These are phyloP conservation scores for Senna siamea DNA, from an alignment of 306 rosid genomes.

Conservation along the genomic window DNA sequence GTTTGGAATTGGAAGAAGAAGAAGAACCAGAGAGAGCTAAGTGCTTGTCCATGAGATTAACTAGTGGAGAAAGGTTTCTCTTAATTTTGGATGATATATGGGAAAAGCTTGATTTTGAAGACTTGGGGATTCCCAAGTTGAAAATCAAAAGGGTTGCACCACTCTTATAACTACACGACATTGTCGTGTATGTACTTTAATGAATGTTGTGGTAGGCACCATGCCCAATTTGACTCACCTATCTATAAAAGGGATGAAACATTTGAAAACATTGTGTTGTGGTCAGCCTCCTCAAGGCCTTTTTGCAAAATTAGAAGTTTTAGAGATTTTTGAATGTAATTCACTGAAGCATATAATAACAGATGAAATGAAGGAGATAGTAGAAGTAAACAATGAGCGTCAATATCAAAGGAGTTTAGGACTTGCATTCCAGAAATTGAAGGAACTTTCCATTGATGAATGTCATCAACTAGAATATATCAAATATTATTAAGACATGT, in stretches of 20 bases:
- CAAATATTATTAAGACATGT: too few relatives aligned
- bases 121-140: neutral
- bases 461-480: neutral
- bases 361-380: neutral
- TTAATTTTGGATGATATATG: neutral
- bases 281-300: neutral
- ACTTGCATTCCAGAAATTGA: neutral
- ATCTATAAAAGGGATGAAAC: neutral
- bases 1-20: neutral
- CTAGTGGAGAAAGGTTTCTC: neutral
- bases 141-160: neutral
- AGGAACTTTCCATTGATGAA: rapidly evolving
- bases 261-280: neutral
- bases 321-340: rapidly evolving
- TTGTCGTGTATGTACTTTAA: neutral
- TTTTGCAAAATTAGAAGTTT: neutral
- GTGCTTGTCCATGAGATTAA: neutral
- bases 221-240: too few relatives aligned
- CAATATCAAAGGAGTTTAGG: neutral
- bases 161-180: neutral
- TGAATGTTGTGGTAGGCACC: neutral
- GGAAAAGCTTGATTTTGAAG: neutral
- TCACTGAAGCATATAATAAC: neutral
- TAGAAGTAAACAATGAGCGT: neutral
- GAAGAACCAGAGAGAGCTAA: neutral